Evolutionary conservation across 352 stramenopile genomes (phyloP), one percentile per base, ranked within the genome.

Genomic region (Pythium rishiriense): DNA sequence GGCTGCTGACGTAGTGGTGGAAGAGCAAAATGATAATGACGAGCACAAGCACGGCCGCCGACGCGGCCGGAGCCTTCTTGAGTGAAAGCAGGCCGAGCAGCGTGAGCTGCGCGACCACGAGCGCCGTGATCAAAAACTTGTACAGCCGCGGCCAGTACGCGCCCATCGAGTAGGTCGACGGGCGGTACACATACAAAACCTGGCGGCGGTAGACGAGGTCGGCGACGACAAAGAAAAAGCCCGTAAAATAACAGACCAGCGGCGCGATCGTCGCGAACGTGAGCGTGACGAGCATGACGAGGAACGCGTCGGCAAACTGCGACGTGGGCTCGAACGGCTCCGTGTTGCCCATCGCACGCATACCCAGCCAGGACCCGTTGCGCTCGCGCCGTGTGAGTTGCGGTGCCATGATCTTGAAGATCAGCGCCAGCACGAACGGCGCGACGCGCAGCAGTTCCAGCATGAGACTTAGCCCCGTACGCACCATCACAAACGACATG

Each of bases 211-310:
- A 94, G 4, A 92, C 72, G 21, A 86, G 50, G 50, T 94, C 83
- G 4, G 81, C 80, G 33, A 83, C 29, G 9, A 88, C 49, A 57
- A 94, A 94, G 68, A 81, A 94, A n/a, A 76, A 78, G 45, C 72
- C 79, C 0, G 76, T 84, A 56, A 94, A 91, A 59, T 90, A 91
- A 50, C 83, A 90, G 29, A 90, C 76, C 28, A 94, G 70, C 41
- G 85, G 85, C 17, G 85, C 83, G 33, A 94, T 94, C 10, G 83
- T 73, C 43, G 81, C 74, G 42, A 94, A 94, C n/a, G 82, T 91
- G 31, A 94, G 46, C 45, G 81, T 90, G 29, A 94, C 68, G 14
- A 94, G 74, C 62, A 91, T 73, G 17, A 85, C 75, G 14, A 91
- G 77, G 51, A 88, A 92, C 29, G 70, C 70, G 29, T 92, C 79